Evolutionary conservation across 495 filamentous ascomycete species (phyloP), one percentile per base, ranked within the genome.

Genomic region (Cercophora newfieldiana): DNA sequence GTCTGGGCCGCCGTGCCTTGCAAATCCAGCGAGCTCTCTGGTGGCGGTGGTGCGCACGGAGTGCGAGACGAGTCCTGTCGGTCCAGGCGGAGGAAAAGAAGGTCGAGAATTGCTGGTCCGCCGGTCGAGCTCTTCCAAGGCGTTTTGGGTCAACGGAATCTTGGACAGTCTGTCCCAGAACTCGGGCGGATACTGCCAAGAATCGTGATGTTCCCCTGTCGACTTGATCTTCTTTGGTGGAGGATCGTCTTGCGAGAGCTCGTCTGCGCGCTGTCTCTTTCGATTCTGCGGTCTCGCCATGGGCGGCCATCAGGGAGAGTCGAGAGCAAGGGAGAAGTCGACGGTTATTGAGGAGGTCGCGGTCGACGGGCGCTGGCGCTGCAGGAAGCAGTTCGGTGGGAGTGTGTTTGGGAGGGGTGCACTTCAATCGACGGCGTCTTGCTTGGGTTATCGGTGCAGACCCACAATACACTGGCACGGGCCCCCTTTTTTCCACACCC

Each of bases 171-270:
- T n/a, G n/a, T n/a, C n/a, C 68, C 66, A 78, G 54, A 77, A 74
- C 21, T 65, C 57, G 14, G 73, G 68, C 24, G 67, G 44, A 37
- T 68, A 74, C 63, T 74, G 69, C 19, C 64, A 68, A 18, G 64
- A 57, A 12, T 28, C 61, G 14, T 68, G 55, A 51, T 24, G 14
- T 54, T 48, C 30, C 25, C 57, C 49, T 51, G 12, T 54, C 16
- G 61, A 61, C 24, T 59, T 73, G 21, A 69, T 26, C 66, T 57
- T 70, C 60, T 70, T 70, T 49, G 55, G 63, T 14, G 66, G 62
- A 57, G 26, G 55, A 59, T 63, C n/a, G 44, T 67, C 53, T 56
- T 56, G 53, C 10, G 14, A 25, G 19, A 19, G 53, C 25, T 56
- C 53, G 53, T 56, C 14, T 29, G 53, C 53, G 22, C 53, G 53